Evolutionary conservation across 2,329 filamentous ascomycete genomes (phyloP).

Genomic region (Capronia epimyces): DNA sequence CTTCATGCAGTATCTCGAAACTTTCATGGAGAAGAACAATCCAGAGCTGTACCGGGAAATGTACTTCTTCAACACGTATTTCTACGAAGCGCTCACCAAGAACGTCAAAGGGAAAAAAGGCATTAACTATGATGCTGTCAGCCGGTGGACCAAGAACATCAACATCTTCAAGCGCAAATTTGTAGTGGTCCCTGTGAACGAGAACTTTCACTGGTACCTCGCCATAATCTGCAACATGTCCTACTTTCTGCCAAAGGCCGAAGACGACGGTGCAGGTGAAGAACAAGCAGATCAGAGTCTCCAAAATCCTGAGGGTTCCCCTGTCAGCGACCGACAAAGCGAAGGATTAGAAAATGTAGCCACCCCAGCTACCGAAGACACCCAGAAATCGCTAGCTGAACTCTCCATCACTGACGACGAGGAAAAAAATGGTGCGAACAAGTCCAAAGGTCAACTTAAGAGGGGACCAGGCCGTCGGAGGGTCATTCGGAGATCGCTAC

Average conservation of each 20-base stretch:
- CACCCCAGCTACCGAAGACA: conserved; percentile 10
- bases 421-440: conserved; percentile 10
- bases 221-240: conserved; percentile 85
- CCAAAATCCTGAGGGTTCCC: neutral
- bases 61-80: conserved; percentile 90
- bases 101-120: conserved; percentile 46
- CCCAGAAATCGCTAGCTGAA: conserved; percentile 16
- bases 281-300: conserved; percentile 19
- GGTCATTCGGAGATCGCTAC: conserved; percentile 31
- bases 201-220: conserved; percentile 84
- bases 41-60: conserved; percentile 59
- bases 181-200: conserved; percentile 86
- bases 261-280: conserved; percentile 15
- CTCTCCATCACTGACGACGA: conserved; percentile 15
- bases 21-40: conserved; percentile 51
- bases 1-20: conserved; percentile 70
- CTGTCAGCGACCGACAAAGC: neutral
- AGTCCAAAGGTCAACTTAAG: conserved; percentile 6
- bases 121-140: conserved; percentile 80
- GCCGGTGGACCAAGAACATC: conserved; percentile 78
- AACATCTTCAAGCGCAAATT: conserved; percentile 84
- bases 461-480: conserved; percentile 24
- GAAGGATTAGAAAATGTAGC: neutral
- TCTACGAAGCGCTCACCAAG: conserved; percentile 67
- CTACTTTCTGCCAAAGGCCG: conserved; percentile 8